These are phyloP conservation scores for Sugiyamaella pinicola DNA, from an alignment of 1,139 yeast species.

Conservation along the genomic window DNA sequence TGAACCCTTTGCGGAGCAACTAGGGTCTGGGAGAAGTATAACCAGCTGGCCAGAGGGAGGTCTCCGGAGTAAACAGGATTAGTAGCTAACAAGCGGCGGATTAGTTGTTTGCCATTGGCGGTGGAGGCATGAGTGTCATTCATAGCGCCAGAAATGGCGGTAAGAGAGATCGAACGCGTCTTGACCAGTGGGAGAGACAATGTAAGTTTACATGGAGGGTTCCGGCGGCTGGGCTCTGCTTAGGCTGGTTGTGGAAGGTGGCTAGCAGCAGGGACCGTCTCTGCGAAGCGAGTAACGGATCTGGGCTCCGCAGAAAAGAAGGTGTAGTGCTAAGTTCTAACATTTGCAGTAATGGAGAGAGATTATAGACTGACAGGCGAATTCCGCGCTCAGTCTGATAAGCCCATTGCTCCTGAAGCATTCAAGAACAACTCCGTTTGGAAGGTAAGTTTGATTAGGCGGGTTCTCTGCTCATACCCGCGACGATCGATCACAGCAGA, in stretches of 20 bases:
- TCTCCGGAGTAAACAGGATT: no score
- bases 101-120: slow-evolving; percentile 54
- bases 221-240: background rate
- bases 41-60: no score
- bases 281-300: no score
- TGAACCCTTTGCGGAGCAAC: no score
- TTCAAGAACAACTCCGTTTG: slow-evolving; percentile 59
- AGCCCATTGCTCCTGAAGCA: slow-evolving; percentile 71
- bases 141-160: slow-evolving; percentile 55
- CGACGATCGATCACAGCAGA: no score
- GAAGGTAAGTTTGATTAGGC: slow-evolving; percentile 40
- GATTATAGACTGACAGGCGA: slow-evolving; percentile 77
- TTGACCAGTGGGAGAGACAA: slow-evolving; percentile 61
- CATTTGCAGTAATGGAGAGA: slow-evolving; percentile 58
- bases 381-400: slow-evolving; percentile 67
- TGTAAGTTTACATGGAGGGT: slow-evolving; percentile 33
- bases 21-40: no score
- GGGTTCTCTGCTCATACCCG: no score
- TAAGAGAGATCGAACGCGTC: slow-evolving; percentile 57
- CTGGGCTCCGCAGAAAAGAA: no score
- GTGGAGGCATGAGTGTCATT: slow-evolving; percentile 52
- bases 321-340: no score
- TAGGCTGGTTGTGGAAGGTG: no score
- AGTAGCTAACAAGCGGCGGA: slow-evolving; percentile 5
- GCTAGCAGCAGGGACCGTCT: no score